Percentiles rank a stretch among this genome's conserved stretches.
phyloP scores from a whole-genome alignment of 306 rosid species.

The Castanea crenata region DNA sequence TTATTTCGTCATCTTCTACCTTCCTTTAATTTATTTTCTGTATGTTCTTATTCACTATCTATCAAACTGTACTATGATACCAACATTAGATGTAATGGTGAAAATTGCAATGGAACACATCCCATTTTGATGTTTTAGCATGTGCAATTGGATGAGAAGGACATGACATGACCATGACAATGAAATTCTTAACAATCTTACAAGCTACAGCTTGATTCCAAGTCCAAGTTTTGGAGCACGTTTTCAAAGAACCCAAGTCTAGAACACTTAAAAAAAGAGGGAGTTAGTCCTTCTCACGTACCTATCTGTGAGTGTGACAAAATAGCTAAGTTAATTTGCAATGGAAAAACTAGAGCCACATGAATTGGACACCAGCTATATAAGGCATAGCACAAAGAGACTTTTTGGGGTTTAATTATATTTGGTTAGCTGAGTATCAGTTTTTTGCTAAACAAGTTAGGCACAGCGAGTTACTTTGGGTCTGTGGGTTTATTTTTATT shows the following conservation, averaged over 20 bases:
- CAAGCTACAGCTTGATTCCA: conserved; percentile 19
- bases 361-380: conserved; percentile 20
- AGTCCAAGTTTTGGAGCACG: conserved; percentile 15
- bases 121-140: conserved; percentile 15
- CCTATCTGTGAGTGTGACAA: neutral
- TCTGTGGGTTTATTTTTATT: neutral
- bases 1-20: neutral
- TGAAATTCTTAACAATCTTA: neutral
- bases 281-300: conserved; percentile 6
- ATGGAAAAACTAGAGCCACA: neutral
- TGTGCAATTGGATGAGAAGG: conserved; percentile 28
- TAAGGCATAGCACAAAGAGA: conserved; percentile 29
- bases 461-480: conserved; percentile 21
- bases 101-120: conserved; percentile 6
- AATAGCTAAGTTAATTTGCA: conserved; percentile 11
- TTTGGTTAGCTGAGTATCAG: conserved; percentile 36
- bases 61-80: neutral
- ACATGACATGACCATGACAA: conserved; percentile 12
- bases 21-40: no score
- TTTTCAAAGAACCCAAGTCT: conserved; percentile 9
- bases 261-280: neutral
- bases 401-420: conserved; percentile 40
- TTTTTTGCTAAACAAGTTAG: conserved; percentile 63
- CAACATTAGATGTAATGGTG: conserved; percentile 23
- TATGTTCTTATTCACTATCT: neutral